Base-by-base conservation (phyloP, 2,329 filamentous ascomycete species). In the Penicillium verrucosum region DNA sequence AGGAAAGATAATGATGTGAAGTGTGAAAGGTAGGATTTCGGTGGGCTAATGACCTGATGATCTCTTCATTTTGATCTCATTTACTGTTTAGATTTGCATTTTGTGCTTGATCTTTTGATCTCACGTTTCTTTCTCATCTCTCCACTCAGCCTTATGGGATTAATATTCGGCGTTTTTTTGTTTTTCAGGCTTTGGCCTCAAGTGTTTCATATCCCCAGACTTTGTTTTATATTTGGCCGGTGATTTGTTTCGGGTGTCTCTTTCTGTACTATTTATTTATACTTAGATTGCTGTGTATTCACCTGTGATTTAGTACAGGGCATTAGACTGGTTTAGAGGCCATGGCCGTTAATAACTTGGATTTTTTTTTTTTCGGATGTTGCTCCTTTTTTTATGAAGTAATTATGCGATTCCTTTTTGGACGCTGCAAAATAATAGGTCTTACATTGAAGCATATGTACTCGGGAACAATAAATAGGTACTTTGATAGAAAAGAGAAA, bases 61-160 rank as follows among this genome's bases (percentile, higher is more conserved):
- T 54, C 18, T 48, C 29, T 54, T 40, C 41, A 40, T 47, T 47
- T 40, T 46, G 29, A 18, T 51, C 34, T 47, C n/a, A 29, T 47
- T 40, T 38, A 37, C 43, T 43, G 48, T 47, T 37, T 52, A 52
- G 41, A 52, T 44, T 51, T 46, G 47, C 48, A 40, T 56, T 34
- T 53, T 11, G 34, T 53, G 51, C 8, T 32, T 25, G 42, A 32
- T 47, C 25, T 47, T 29, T 30, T 43, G 51, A 40, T 53, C 25
- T 16, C 42, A 36, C 42, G 5, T 29, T 40, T 29, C 21, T 38
- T 52, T 27, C 40, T 32, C 21, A 18, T 50, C 45, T 56, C 54
- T 56, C 54, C 54, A 52, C 54, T 56, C 54, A 34, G 21, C 43
- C 18, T 46, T 51, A 49, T 36, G 54, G 48, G 43, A 25, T 25